Conservation (phyloP, 2,329 filamentous ascomycete species). For the Cytospora chrysosperma region DNA sequence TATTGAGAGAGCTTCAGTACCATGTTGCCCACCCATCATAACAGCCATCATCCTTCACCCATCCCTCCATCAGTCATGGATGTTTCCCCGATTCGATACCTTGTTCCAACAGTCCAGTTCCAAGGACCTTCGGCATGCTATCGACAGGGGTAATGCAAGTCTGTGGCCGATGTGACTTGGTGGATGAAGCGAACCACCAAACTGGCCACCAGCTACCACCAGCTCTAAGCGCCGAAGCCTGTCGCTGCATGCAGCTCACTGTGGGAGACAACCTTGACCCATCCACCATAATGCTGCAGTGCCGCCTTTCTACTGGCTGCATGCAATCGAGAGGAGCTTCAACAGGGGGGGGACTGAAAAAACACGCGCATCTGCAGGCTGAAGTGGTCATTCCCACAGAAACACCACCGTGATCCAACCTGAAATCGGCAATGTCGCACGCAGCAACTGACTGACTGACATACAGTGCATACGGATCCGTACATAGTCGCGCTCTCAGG, state of each 20-base stretch:
- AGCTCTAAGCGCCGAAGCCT: constrained; percentile 58
- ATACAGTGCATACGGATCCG: not conserved
- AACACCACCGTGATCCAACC: constrained; percentile 13
- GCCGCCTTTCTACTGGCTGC: constrained; percentile 35
- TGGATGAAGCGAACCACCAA: constrained; percentile 40
- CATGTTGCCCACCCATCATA: no score
- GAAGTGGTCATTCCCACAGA: constrained; percentile 27
- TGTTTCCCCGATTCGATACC: no score
- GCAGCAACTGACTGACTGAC: not conserved
- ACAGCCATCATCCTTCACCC: no score
- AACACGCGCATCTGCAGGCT: constrained; percentile 41
- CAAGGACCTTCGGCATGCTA: constrained; percentile 29
- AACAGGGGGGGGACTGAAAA: constrained; percentile 24
- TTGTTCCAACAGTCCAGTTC: not conserved
- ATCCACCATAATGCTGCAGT: constrained; percentile 32
- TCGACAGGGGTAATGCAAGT: constrained; percentile 18
- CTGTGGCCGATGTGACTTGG: constrained; percentile 39
- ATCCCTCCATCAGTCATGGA: no score
- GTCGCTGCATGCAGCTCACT: constrained; percentile 49
- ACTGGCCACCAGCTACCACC: constrained; percentile 31
- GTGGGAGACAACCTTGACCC: constrained; percentile 28
- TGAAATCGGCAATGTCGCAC: not conserved
- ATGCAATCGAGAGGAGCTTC: constrained; percentile 24
- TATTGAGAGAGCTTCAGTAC: no score
- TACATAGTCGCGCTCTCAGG: not conserved